Conservation (phyloP, 2,329 filamentous ascomycete species). For the Fusarium guadeloupense region DNA sequence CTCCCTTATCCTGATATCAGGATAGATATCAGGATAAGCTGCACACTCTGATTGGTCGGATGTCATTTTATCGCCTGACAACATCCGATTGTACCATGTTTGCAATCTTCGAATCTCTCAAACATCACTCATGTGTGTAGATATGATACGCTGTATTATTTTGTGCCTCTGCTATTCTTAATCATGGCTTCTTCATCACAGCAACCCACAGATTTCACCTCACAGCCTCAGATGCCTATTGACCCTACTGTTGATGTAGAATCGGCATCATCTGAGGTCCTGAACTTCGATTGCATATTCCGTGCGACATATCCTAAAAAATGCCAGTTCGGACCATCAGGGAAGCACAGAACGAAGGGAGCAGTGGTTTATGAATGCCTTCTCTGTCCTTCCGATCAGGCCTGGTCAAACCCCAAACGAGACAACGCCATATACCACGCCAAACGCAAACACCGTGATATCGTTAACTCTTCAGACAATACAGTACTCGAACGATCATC, state of each 20-base stretch:
- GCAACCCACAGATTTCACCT: not conserved
- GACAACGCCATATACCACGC: not conserved
- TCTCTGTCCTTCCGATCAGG: not conserved
- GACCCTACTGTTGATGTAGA: conserved; percentile 1
- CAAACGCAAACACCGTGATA: not conserved
- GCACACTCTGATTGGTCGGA: not conserved
- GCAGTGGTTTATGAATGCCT: not conserved
- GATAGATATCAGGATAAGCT: not conserved
- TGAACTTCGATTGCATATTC: conserved; percentile 1
- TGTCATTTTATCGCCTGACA: not conserved
- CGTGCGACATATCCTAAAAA: not conserved
- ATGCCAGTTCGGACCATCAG: not conserved
- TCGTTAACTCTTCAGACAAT: not conserved
- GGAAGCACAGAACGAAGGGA: conserved; percentile 3
- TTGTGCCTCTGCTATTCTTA: not conserved
- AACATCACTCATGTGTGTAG: not conserved
- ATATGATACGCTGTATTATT: not conserved
- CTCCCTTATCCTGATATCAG: not conserved
- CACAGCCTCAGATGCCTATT: conserved; percentile 2
- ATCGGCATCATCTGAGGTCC: not conserved
- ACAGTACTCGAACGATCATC: not conserved
- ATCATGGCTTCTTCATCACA: not conserved
- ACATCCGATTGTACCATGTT: not conserved
- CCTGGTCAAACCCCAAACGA: not conserved
- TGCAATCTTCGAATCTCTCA: not conserved